Evolutionary conservation across 352 stramenopile genomes (phyloP), one percentile per base, ranked within the genome.

Genomic region (Blastocystis sp.): DNA sequence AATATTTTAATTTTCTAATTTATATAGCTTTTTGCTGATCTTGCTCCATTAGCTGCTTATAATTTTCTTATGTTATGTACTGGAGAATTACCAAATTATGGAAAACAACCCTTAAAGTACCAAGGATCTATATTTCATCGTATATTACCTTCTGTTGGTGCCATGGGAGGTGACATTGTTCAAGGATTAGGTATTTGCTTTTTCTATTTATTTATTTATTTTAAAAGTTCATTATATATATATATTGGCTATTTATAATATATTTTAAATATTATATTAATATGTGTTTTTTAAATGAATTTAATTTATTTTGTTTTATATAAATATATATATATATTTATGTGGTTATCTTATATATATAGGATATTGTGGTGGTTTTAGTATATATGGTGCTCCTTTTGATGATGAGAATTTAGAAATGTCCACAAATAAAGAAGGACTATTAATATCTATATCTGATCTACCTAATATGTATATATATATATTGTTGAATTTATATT

Each of bases 341-440:
- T n/a, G n/a, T n/a, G n/a, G n/a, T n/a, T n/a, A n/a, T 39, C 7
- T 4, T 0, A 4, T 1, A 36, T 59, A 21, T 49, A 16, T 16
- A 4, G 5, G 9, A 62, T 39, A 42, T 7, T 54, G 24, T 19
- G 52, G 52, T n/a, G 52, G 52, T 10, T 54, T 62, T 39, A 62
- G 52, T 33, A 62, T 62, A 27, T 62, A 62, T n/a, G 52, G 52
- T 11, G 52, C 52, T 37, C 52, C 52, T 21, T 62, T 62, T 31
- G 52, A 62, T 24, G 52, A 62, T 34, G 52, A 62, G 11, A 62
- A 62, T 21, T 25, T 52, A 19, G 54, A 62, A 18, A 62, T 54
- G 23, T 30, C 36, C 5, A 30, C 54, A 10, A 42, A 62, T 35
- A 39, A 42, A 24, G 52, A 39, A 2, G 52, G 52, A 6, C 30